Base-by-base conservation (phyloP, 495 filamentous ascomycete species). In the Aspergillus mulundensis region DNA sequence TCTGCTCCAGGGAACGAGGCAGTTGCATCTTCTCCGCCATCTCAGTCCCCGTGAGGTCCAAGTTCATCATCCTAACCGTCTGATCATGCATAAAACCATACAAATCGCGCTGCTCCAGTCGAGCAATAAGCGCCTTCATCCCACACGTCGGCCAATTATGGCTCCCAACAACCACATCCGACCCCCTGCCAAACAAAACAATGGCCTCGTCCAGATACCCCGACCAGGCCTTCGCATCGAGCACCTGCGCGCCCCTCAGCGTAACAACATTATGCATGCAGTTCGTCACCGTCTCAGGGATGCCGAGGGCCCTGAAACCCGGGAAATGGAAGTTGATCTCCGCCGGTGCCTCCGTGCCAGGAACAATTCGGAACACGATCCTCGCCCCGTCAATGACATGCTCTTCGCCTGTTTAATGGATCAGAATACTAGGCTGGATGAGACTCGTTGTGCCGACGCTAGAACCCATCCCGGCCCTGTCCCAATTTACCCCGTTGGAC, bases 21-120 rank as follows among this genome's bases (percentile, higher is more conserved):
- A 67, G 45, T 8, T 12, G 45, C 34, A 73, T 53, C 21, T 38
- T 39, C 54, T 73, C 70, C 0, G 68, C 68, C 19, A 73, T 71
- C 53, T 73, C 70, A n/a, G 57, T 46, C 8, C 53, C 65, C 7
- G 52, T 67, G 59, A 53, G 39, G 15, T 58, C 68, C 32, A 44
- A 24, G 39, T 71, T 73, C 45, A 73, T 56, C 45, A 62, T 44
- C 0, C 68, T 59, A 16, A 71, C 41, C 0, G 70, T 71, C 57
- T 73, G 61, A 48, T 73, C 61, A 50, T 73, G 65, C 8, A 73
- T 21, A 51, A 64, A 73, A 2, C 61, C 70, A 47, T 73, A 73
- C 8, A 66, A 46, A 52, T 73, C 70, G 8, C 70, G 55, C 39
- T 73, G 66, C 16, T 58, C 50, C 8, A 73, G 43, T 40, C 59